Percentiles rank a stretch among this genome's conserved stretches.
These are phyloP conservation scores for Rhododendron ferrugineum DNA, from an alignment of 148 eudicot species.

Conservation along the genomic window DNA sequence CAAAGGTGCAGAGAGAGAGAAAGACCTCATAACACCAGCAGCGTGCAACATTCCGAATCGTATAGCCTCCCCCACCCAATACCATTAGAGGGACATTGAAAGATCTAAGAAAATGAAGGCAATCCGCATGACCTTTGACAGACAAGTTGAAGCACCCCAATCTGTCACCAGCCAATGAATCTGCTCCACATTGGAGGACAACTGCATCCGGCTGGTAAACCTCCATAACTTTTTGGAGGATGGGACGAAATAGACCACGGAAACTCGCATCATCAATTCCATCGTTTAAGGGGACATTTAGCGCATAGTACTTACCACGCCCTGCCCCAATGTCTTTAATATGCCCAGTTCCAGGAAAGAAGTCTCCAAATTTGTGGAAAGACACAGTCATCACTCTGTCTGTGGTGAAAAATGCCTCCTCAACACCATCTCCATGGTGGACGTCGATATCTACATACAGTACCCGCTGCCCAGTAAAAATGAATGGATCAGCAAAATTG, in stretches of 20 bases:
- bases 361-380: conserved; percentile 91
- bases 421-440: conserved; percentile 98
- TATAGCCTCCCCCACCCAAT: conserved; percentile 94
- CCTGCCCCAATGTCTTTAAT: conserved; percentile 71
- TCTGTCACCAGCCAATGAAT: conserved; percentile 90
- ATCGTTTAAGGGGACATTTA: conserved; percentile 87
- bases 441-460: conserved; percentile 82
- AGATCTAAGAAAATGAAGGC: conserved; percentile 82
- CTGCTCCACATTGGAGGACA: conserved; percentile 96
- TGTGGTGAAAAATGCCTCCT: conserved; percentile 89
- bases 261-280: conserved; percentile 83
- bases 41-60: conserved; percentile 91
- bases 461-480: conserved; percentile 62
- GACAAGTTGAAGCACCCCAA: conserved; percentile 92
- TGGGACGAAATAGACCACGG: conserved; percentile 71
- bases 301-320: conserved; percentile 73
- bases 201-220: conserved; percentile 90
- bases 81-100: conserved; percentile 94
- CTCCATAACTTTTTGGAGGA: conserved; percentile 84
- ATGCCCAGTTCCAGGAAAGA: conserved; percentile 94
- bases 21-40: conserved; percentile 98
- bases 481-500: background rate
- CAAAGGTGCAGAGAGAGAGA: conserved; percentile 6
- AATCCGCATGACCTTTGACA: conserved; percentile 93
- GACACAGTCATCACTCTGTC: conserved; percentile 97